Base-by-base conservation (phyloP, 768 basidiomycete genomes). In the Tulasnella sp. region DNA sequence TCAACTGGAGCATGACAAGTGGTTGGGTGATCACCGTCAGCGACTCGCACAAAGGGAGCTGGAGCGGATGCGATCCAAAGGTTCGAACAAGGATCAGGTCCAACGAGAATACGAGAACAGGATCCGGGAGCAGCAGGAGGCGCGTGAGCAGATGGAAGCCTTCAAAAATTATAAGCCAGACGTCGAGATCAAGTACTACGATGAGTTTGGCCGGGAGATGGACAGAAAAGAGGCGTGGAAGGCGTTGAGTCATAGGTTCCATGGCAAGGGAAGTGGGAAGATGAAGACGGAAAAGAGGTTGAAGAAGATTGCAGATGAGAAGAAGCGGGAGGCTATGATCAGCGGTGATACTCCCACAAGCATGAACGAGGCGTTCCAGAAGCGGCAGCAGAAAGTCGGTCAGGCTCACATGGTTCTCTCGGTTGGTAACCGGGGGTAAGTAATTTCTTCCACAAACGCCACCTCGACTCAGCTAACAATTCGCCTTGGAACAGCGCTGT, bases 141-240 rank as follows among this genome's bases (percentile, higher is more conserved):
- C 95, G 7, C 89, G 94, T 58, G 90, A 94, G 27, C 89, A 90
- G 75, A 85, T 95, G 80, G 94, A 97, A 44, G 85, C 90, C 74
- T 99, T 93, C 89, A 95, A 93, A 86, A 90, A 92, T 84, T 99
- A 99, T 88, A 98, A 97, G 85, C 98, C 98, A 7, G 97, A 97
- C 86, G 89, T 99, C 83, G 95, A 97, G 82, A 94, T 99, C 83
- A 93, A 94, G 74, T 99, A 99, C 84, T 92, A 97, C 81, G 98
- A 99, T 84, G 97, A 99, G 85, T 95, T 95, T 84, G 98, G 98
- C 72, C 89, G 98, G 52, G 84, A 89, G 79, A 86, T 96, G 84
- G 94, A 94, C 34, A 92, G 92, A 27, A 98, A 98, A 88, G 98
- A 99, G 87, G 97, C 97, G 7, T 99, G 97, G 97, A 98, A 98